Evolutionary conservation across 306 rosid species (phyloP), one percentile per base, ranked within the genome.

Genomic region (cucumber (Cucumis sativus)): DNA sequence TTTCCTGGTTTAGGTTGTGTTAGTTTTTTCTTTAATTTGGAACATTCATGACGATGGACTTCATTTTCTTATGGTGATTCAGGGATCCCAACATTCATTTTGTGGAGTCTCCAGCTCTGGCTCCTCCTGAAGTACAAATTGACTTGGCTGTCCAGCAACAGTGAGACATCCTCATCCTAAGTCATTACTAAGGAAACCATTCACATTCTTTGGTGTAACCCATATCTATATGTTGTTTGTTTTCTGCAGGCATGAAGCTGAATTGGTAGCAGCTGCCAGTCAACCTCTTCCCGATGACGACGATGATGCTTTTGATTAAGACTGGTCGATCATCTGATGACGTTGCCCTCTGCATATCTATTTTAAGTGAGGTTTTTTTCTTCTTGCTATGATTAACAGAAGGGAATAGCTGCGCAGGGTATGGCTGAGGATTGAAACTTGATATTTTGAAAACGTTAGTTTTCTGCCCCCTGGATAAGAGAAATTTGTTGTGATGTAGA

Each of bases 31-130:
- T 47, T 41, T 25, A 41, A 5, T 12, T 6, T 0, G 6, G 9
- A 41, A 21, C 51, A 6, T 43, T 45, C 51, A 43, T 68, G 16
- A 43, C 7, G 11, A 43, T 11, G 16, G 56, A 45, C 54, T 3
- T 69, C 20, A 13, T 45, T 69, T 21, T 69, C 7, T 45, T 20
- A 0, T 23, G 75, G 58, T 4, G 12, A 33, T 49, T 6, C 70
- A 91, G 96, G 79, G 91, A 91, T 45, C 8, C 88, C 16, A 40
- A 75, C 73, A 89, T 91, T 77, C 93, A 91, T 83, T 91, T 91
- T 52, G 96, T 87, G 17, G 96, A 91, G 85, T 86, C 88, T 83
- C 96, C 96, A 15, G 96, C 96, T 9, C 93, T 91, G 77, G 96
- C 96, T 82, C 96, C 96, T 66, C 93, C 93, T 0, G 93, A 91